Percentiles rank a stretch among this genome's conserved stretches.
phyloP scores from a whole-genome alignment of 331 rosid species.

The Rhamnella rubrinervis region DNA sequence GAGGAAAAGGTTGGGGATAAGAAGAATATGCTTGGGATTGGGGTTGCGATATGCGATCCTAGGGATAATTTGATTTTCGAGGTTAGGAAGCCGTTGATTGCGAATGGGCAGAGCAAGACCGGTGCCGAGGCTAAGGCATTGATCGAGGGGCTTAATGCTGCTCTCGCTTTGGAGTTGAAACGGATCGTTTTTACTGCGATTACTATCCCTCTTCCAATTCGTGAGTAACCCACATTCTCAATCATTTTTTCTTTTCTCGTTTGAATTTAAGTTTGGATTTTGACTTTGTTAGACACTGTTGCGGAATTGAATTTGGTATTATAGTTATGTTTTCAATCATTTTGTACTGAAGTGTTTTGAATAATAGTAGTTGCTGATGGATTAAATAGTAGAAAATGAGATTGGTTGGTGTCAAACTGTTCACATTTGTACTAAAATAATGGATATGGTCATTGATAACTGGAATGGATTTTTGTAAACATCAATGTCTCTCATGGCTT shows the following conservation, averaged over 20 bases:
- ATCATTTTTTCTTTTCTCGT: neutral
- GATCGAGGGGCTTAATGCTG: slow-evolving; percentile 63
- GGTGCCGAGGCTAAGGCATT: slow-evolving; percentile 56
- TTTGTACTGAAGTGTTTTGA: too few species aligned
- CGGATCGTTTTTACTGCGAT: slow-evolving; percentile 38
- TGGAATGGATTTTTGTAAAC: too few species aligned
- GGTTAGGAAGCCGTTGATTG: slow-evolving; percentile 35
- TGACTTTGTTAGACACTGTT: neutral
- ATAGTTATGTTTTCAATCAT: neutral
- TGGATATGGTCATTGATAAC: too few species aligned
- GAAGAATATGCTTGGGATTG: slow-evolving; percentile 43
- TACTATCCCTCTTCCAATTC: slow-evolving; percentile 38
- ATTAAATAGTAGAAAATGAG: too few species aligned
- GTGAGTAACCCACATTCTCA: slow-evolving; percentile 36
- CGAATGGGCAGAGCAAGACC: slow-evolving; percentile 36
- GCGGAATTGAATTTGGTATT: neutral
- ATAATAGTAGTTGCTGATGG: too few species aligned
- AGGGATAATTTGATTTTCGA: slow-evolving; percentile 40
- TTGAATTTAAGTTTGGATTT: neutral
- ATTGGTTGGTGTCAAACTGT: too few species aligned
- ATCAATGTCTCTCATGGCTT: too few species aligned
- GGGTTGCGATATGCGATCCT: slow-evolving; percentile 63
- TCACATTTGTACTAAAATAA: too few species aligned
- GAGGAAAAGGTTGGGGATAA: slow-evolving; percentile 36
- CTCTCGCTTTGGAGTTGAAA: slow-evolving; percentile 46